Evolutionary conservation across 2,329 filamentous ascomycete species (phyloP).

Genomic region (Ilyonectria mors-panacis): DNA sequence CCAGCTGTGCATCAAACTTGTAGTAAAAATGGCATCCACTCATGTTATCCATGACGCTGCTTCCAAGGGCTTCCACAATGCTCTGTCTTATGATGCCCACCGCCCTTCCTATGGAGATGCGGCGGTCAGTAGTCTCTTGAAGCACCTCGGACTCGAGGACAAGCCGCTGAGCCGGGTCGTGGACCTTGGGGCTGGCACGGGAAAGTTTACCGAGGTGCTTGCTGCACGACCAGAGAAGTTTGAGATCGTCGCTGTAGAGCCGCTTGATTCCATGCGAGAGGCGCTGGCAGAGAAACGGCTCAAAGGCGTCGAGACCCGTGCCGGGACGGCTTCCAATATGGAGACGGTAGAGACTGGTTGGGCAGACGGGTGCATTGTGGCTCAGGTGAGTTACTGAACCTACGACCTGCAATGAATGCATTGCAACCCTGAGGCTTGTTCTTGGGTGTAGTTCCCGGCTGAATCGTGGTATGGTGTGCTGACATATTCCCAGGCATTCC

Average conservation of each 20-base stretch:
- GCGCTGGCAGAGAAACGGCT: constrained; percentile 73
- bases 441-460: neutral
- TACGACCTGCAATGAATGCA: constrained; percentile 18
- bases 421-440: neutral
- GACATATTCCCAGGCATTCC: constrained; percentile 60
- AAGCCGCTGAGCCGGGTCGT: constrained; percentile 65
- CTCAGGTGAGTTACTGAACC: constrained; percentile 69
- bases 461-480: constrained; percentile 16
- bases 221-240: constrained; percentile 71
- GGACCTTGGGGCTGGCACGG: constrained; percentile 78
- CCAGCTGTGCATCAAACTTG: neutral
- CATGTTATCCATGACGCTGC: constrained; percentile 65
- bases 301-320: constrained; percentile 65
- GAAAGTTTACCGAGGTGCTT: constrained; percentile 78
- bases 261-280: constrained; percentile 75
- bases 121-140: constrained; percentile 72
- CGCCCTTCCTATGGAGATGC: constrained; percentile 76
- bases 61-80: constrained; percentile 75
- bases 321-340: constrained; percentile 73
- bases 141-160: constrained; percentile 65
- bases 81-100: constrained; percentile 75
- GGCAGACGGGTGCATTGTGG: constrained; percentile 76
- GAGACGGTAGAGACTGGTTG: constrained; percentile 66
- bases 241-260: constrained; percentile 74
- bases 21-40: constrained; percentile 34